A percentile compares a stretch with the other conserved stretches of the same genome.
Conservation (phyloP, 176 grass and related monocot genomes). For the Coix lacrymajobi region DNA sequence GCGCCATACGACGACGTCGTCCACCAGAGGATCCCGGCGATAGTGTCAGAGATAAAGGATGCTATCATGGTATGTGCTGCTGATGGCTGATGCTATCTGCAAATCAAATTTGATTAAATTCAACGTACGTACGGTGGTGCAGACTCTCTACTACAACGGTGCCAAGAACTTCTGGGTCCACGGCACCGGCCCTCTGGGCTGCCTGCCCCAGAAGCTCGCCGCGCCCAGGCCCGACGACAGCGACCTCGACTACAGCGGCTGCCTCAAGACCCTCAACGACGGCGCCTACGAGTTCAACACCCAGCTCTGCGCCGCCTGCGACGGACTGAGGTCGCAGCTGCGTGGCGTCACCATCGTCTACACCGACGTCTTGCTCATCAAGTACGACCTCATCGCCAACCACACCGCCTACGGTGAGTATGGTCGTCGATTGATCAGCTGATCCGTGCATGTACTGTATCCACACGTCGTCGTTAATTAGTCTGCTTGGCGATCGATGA, state of each 20-base stretch:
- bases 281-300: constrained; percentile 46
- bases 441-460: no score
- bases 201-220: constrained; percentile 52
- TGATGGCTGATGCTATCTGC: no score
- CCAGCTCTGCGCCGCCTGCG: constrained; percentile 27
- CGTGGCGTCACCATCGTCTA: constrained; percentile 44
- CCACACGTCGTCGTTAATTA: no score
- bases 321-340: constrained; percentile 31
- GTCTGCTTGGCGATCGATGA: no score
- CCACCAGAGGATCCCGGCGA: constrained; percentile 30
- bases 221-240: constrained; percentile 16
- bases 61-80: constrained; percentile 54
- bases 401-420: constrained; percentile 47
- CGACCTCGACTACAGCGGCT: constrained; percentile 50
- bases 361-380: constrained; percentile 47
- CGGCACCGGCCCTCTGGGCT: constrained; percentile 55
- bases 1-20: constrained; percentile 35
- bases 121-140: no score
- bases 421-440: no score
- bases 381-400: constrained; percentile 58
- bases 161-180: constrained; percentile 61
- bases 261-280: constrained; percentile 39
- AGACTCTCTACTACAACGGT: constrained; percentile 46
- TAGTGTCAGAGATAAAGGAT: constrained; percentile 48
- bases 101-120: no score